A percentile compares a stretch with the other conserved stretches of the same genome.
Conservation (phyloP, 331 rosid species). For the Cucumis variabilis region DNA sequence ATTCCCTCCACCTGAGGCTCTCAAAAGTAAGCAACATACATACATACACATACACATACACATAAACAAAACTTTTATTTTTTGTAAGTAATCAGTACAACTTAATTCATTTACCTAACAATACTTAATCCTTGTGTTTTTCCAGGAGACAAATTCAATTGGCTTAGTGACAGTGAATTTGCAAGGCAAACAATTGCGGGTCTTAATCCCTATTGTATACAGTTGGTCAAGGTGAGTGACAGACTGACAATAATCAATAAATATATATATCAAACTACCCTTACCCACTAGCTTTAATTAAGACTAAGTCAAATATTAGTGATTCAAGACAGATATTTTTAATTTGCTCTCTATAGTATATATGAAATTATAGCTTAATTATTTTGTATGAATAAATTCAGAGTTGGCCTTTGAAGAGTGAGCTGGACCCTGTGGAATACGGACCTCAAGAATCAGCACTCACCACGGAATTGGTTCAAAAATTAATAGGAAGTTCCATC, state of each 20-base stretch:
- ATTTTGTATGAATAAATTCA: background rate
- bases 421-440: background rate
- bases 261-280: too few species aligned
- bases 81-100: too few species aligned
- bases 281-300: too few species aligned
- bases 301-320: too few species aligned
- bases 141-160: slow-evolving; percentile 20
- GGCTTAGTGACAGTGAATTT: slow-evolving; percentile 10
- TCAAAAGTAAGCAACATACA: background rate
- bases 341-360: background rate
- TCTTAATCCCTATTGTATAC: background rate
- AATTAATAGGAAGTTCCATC: background rate
- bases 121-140: background rate
- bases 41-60: too few species aligned
- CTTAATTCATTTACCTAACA: background rate
- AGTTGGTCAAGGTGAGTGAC: slow-evolving; percentile 18
- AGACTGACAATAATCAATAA: background rate
- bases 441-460: slow-evolving; percentile 23
- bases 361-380: background rate
- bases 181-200: slow-evolving; percentile 21
- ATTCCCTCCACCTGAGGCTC: background rate
- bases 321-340: too few species aligned
- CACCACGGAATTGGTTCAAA: background rate
- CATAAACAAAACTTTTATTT: too few species aligned
- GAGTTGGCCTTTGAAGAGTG: slow-evolving; percentile 27